phyloP scores from a whole-genome alignment of 345 rosid species.

The Microcos paniculata region DNA sequence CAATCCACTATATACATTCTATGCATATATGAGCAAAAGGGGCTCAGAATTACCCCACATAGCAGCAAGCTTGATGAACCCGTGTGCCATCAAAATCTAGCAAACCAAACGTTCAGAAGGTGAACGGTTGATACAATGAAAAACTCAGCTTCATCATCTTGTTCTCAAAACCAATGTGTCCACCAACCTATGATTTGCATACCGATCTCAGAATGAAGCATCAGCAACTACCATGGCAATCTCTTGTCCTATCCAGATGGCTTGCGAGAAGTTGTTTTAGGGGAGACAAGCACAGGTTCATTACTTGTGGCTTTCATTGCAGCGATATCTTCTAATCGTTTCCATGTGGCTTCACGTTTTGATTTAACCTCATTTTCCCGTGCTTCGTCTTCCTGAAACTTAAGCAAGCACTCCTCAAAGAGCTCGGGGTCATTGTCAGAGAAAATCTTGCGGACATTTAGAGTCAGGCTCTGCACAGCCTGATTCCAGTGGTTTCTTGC shows the following conservation, averaged over 20 bases:
- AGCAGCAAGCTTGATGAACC: conserved; percentile 11
- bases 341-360: conserved; percentile 64
- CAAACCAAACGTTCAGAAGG: neutral
- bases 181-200: conserved; percentile 18
- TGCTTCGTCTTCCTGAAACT: conserved; percentile 63
- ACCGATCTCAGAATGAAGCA: conserved; percentile 3
- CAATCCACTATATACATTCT: conserved; percentile 21
- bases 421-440: conserved; percentile 69
- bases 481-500: conserved; percentile 78
- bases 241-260: conserved; percentile 35
- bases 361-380: conserved; percentile 45
- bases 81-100: neutral
- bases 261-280: conserved; percentile 18
- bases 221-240: neutral
- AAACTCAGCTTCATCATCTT: conserved; percentile 7
- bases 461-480: conserved; percentile 75
- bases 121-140: conserved; percentile 16
- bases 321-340: conserved; percentile 68
- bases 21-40: conserved; percentile 13
- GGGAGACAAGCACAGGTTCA: conserved; percentile 48
- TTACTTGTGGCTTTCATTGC: conserved; percentile 52
- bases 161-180: conserved; percentile 16
- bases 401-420: conserved; percentile 64
- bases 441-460: conserved; percentile 75
- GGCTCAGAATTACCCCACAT: conserved; percentile 12